Base-by-base conservation (phyloP, 2,329 filamentous ascomycete genomes). In the Aspergillus ruber region DNA sequence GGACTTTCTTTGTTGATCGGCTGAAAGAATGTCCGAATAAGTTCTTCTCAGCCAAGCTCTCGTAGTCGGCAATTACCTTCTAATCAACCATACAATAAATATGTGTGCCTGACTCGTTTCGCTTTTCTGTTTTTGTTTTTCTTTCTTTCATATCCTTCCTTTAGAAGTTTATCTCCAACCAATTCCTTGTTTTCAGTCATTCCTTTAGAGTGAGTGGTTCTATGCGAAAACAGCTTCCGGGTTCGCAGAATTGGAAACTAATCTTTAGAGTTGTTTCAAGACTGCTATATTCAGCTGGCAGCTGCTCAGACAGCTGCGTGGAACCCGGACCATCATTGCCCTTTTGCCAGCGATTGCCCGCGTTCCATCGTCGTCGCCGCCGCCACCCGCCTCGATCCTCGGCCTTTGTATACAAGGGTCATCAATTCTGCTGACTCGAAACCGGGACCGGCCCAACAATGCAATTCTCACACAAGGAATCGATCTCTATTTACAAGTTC, bases 381-480 rank as follows among this genome's bases (percentile, higher is more conserved):
- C 8, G 13, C 13, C 33, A n/a, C 33, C 33, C 17, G 6, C n/a
- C 8, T 35, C 21, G 21, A 35, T 17, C 8, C 13, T 35, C 33
- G n/a, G 17, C 33, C 15, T 17, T 35, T 35, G 15, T 35, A 35
- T 17, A 17, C 33, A 35, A 35, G 6, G 33, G 33, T 17, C 33
- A 36, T 36, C 13, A 13, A 17, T 17, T 46, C 49, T 25, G 42
- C 33, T 29, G 23, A 40, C 25, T 36, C 33, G 45, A 43, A 20
- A 39, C 38, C 40, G 50, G 50, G 50, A 46, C 52, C 47, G 47
- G 57, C 55, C 59, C 56, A 55, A 68, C 61, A 61, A 68, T 68
- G 66, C 60, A 48, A 63, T 49, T 56, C 52, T 51, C 52, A 65
- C 46, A 47, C 33, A 49, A 49, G 50, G 48, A 48, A 50, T 55